These are phyloP conservation scores for Paramecium bursaria DNA, from an alignment of 73 alveolate genomes.

Conservation along the genomic window DNA sequence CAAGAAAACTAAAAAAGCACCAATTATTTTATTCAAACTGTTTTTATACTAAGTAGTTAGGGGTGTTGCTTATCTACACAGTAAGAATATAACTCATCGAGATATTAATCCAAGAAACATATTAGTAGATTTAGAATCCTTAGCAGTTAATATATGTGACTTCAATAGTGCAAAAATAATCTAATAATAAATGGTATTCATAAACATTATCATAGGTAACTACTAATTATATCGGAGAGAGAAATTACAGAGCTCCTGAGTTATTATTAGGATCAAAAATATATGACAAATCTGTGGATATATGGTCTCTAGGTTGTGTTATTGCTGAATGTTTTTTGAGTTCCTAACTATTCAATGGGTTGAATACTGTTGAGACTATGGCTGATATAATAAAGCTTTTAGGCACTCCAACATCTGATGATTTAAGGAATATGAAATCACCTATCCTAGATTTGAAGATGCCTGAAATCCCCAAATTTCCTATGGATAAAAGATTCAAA, in stretches of 20 bases:
- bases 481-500: slow-evolving; percentile 46
- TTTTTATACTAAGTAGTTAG: slow-evolving; percentile 51
- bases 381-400: slow-evolving; percentile 80
- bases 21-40: slow-evolving; percentile 38
- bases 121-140: slow-evolving; percentile 40
- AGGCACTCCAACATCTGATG: slow-evolving; percentile 82
- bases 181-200: neutral
- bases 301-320: slow-evolving; percentile 95
- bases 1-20: slow-evolving; percentile 8
- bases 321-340: slow-evolving; percentile 87
- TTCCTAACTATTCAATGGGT: slow-evolving; percentile 79
- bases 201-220: too few species aligned
- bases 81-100: slow-evolving; percentile 64
- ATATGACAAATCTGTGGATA: slow-evolving; percentile 83
- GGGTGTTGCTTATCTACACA: slow-evolving; percentile 59
- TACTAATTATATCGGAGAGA: slow-evolving; percentile 39
- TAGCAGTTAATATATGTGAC: slow-evolving; percentile 31
- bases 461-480: slow-evolving; percentile 62
- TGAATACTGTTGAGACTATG: slow-evolving; percentile 76
- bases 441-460: slow-evolving; percentile 44
- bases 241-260: slow-evolving; percentile 90
- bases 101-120: slow-evolving; percentile 67
- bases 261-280: slow-evolving; percentile 79
- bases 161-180: slow-evolving; percentile 47
- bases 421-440: slow-evolving; percentile 60